Evolutionary conservation across 768 basidiomycete species (phyloP), one percentile per base, ranked within the genome.

Genomic region (Kwoniella bestiolae): DNA sequence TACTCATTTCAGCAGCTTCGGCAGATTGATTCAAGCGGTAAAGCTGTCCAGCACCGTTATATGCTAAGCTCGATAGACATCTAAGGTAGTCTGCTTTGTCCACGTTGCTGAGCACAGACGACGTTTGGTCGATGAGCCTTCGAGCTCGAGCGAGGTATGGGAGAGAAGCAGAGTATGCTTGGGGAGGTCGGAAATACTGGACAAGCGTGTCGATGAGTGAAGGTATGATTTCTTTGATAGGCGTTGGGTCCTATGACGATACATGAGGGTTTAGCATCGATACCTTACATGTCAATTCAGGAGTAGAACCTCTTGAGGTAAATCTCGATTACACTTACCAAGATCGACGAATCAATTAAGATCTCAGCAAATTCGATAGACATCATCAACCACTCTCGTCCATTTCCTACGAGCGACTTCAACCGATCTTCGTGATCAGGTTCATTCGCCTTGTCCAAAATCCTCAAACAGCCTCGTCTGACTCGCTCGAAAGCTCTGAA

Each of bases 1-100:
- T 83, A 44, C 90, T 81, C 74, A 93, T 93, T 0, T 87, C 85
- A 8, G 90, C 83, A 0, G 90, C 88, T 31, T 86, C 85, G 1
- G 86, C 88, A 67, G 86, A 83, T 53, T 85, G 84, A 9, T 82
- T 84, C 4, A 85, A 86, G 63, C 90, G 87, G 69, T 90, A 94
- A 12, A 94, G 53, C 35, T 62, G 63, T 5, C 69, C 75, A 5
- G 69, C 82, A 41, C 70, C 61, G 59, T 79, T 81, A 71, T 81
- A 81, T 18, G 75, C 73, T 0, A 73, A 63, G 0, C 68, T 69
- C 2, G 81, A 70, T 29, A 81, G 44, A 49, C 75, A 78, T 9
- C 80, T 70, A 1, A 79, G 38, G 45, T 76, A 76, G 32, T 82
- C 79, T 32, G 72, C 67, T 21, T 60, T 26, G 18, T 74, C 72